Percentiles rank a stretch among this genome's conserved stretches.
These are phyloP conservation scores for Pyrus betulifolia DNA, from an alignment of 306 rosid genomes.

Conservation along the genomic window DNA sequence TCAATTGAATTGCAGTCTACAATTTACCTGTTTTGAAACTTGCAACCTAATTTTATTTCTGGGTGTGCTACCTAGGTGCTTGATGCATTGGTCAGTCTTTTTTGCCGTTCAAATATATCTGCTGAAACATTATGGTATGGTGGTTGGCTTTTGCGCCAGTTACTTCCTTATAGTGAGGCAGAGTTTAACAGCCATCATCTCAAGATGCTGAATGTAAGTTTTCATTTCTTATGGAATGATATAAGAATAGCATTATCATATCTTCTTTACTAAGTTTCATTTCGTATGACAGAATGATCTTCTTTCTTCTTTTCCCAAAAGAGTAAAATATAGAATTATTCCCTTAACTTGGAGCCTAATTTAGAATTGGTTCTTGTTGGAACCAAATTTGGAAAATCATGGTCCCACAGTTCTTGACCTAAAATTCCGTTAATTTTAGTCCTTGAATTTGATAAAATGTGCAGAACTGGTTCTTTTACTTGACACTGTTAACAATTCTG, in stretches of 20 bases:
- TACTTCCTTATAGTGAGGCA: conserved; percentile 78
- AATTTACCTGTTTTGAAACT: conserved; percentile 9
- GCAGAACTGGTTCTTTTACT: too few species aligned
- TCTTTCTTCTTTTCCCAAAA: too few species aligned
- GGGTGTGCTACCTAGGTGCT: conserved; percentile 55
- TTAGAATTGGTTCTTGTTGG: too few species aligned
- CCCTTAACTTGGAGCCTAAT: too few species aligned
- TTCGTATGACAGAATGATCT: too few species aligned
- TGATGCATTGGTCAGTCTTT: conserved; percentile 79
- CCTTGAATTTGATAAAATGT: too few species aligned
- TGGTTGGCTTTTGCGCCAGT: conserved; percentile 97
- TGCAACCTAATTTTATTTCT: background rate
- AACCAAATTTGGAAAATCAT: too few species aligned
- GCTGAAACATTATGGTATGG: conserved; percentile 93
- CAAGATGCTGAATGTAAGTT: conserved; percentile 64
- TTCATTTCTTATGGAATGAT: background rate
- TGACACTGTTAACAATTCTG: too few species aligned
- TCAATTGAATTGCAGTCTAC: background rate
- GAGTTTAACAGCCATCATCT: conserved; percentile 71
- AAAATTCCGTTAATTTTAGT: too few species aligned
- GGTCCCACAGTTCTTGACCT: too few species aligned
- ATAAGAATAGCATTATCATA: background rate
- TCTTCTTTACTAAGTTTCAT: background rate
- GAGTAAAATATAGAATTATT: too few species aligned
- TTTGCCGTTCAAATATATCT: conserved; percentile 76